Percentiles rank a stretch among this genome's conserved stretches.
phyloP scores from a whole-genome alignment of 1,284 basidiomycete species.

The Gymnopus androsaceus region DNA sequence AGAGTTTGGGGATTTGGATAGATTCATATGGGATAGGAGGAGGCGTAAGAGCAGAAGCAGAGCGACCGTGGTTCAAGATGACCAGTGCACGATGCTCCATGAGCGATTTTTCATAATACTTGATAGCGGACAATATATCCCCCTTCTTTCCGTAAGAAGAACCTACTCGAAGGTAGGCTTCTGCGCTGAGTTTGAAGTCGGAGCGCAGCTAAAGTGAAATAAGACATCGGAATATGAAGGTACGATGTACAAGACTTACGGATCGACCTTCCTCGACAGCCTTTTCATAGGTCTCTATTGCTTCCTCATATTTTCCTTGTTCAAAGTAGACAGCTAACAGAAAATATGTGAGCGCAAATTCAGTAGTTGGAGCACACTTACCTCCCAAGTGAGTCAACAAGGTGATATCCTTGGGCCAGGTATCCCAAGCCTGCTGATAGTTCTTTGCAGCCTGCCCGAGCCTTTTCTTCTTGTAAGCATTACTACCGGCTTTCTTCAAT shows the following conservation, averaged over 20 bases:
- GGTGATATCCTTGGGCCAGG: constrained; percentile 91
- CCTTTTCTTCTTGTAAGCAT: too few species aligned
- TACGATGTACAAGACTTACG: constrained; percentile 38
- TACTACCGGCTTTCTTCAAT: too few species aligned
- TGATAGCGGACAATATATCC: constrained; percentile 81
- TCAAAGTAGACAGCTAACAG: constrained; percentile 87
- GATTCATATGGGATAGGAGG: too few species aligned
- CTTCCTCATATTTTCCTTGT: constrained; percentile 87
- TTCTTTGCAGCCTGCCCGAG: constrained; percentile 67
- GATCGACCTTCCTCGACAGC: constrained; percentile 92
- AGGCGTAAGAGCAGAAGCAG: too few species aligned
- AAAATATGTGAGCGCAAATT: background rate
- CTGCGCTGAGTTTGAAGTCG: constrained; percentile 81
- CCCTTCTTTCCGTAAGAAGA: constrained; percentile 83
- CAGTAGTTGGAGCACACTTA: constrained; percentile 36
- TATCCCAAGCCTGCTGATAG: constrained; percentile 90
- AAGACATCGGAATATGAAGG: background rate
- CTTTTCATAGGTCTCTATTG: constrained; percentile 91
- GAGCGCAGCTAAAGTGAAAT: constrained; percentile 58
- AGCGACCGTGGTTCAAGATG: constrained; percentile 80
- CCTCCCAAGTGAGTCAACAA: constrained; percentile 90
- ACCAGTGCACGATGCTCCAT: constrained; percentile 97
- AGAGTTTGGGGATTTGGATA: too few species aligned
- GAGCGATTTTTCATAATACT: constrained; percentile 89
- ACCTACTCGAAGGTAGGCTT: constrained; percentile 90